A percentile compares a stretch with the other conserved stretches of the same genome.
Conservation (phyloP, 208 protist species). For the Crithidia sp. region DNA sequence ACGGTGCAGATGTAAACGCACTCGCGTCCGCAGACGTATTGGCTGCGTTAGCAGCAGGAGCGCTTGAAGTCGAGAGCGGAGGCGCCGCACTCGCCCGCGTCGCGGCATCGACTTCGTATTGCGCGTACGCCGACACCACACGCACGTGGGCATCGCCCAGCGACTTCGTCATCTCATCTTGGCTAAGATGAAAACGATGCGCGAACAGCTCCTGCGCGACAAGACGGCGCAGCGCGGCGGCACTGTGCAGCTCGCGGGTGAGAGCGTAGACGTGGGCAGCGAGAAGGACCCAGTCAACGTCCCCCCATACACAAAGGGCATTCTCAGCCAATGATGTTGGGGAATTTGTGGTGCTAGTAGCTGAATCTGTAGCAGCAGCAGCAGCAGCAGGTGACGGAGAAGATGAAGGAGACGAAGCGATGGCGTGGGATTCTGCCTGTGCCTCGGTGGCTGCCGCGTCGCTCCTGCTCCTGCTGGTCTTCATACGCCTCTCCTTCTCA, state of each 20-base stretch:
- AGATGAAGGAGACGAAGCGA: no score
- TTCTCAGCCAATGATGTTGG: not conserved
- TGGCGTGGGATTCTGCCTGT: no score
- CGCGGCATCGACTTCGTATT: slow-evolving; percentile 1
- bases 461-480: not conserved
- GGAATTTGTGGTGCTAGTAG: no score
- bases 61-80: not conserved
- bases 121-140: slow-evolving; percentile 15
- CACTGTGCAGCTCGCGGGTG: slow-evolving; percentile 24
- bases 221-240: slow-evolving; percentile 9
- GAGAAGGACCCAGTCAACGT: slow-evolving; percentile 31
- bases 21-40: not conserved
- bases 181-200: not conserved
- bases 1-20: not conserved
- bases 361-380: no score
- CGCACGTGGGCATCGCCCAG: not conserved
- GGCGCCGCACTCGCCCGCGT: not conserved
- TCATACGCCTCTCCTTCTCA: not conserved
- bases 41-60: no score
- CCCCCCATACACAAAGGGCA: slow-evolving; percentile 3
- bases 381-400: no score
- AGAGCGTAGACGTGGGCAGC: slow-evolving; percentile 33
- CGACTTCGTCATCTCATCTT: slow-evolving; percentile 3
- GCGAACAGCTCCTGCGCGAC: slow-evolving; percentile 18
- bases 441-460: not conserved